These are phyloP conservation scores for Durotheca rogersii DNA, from an alignment of 495 filamentous ascomycete species.

Conservation along the genomic window DNA sequence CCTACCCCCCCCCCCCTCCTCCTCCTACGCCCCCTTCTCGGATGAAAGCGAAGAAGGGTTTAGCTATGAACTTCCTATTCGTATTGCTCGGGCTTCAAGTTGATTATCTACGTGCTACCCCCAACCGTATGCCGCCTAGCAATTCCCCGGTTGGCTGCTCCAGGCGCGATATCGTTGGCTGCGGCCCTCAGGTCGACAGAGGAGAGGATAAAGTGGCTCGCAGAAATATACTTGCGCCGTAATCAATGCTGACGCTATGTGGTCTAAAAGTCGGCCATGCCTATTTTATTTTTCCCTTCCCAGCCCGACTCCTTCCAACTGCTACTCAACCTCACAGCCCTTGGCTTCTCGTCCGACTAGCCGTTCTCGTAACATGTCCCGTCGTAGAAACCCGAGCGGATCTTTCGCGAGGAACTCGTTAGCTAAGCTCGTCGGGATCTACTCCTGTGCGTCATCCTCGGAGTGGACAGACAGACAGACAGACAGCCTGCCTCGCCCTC, in stretches of 20 bases:
- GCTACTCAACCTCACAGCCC: constrained; percentile 24
- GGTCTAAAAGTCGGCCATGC: constrained; percentile 17
- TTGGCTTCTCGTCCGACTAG: constrained; percentile 20
- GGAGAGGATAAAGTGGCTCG: constrained; percentile 17
- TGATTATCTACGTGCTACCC: constrained; percentile 15
- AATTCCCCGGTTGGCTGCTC: constrained; percentile 27
- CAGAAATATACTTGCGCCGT: constrained; percentile 15
- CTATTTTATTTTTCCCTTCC: constrained; percentile 13
- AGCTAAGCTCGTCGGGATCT: constrained; percentile 29
- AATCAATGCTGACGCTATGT: constrained; percentile 12
- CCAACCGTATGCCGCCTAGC: constrained; percentile 14
- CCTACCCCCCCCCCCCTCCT: constrained; percentile 12
- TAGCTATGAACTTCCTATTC: constrained; percentile 19
- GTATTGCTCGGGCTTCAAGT: constrained; percentile 31
- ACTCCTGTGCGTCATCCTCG: constrained; percentile 24
- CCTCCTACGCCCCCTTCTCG: constrained; percentile 15
- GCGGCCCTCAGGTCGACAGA: background rate
- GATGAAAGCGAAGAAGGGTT: constrained; percentile 22
- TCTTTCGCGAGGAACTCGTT: constrained; percentile 21
- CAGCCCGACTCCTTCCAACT: constrained; percentile 6
- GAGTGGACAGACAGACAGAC: too few species aligned
- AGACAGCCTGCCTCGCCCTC: too few species aligned
- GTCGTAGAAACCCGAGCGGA: constrained; percentile 26
- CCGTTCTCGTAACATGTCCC: constrained; percentile 20
- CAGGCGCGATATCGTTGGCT: constrained; percentile 27